Evolutionary conservation across 2,329 filamentous ascomycete genomes (phyloP).

Genomic region (Talaromyces sp.): DNA sequence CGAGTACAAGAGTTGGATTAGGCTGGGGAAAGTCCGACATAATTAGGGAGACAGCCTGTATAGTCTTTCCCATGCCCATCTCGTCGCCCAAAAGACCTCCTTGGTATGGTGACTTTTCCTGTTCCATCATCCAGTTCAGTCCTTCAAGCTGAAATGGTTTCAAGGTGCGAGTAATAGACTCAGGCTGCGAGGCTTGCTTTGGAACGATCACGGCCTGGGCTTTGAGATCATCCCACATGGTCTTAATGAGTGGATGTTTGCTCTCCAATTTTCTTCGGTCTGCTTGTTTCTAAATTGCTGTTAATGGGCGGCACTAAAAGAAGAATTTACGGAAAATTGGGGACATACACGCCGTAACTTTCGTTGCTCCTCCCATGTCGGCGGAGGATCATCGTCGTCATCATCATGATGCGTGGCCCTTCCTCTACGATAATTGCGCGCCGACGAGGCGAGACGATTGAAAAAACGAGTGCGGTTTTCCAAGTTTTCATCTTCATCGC

Average conservation of each 20-base stretch:
- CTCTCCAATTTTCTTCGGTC: slow-evolving; percentile 71
- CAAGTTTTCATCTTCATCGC: neutral
- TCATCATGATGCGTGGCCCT: slow-evolving; percentile 11
- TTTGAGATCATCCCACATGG: slow-evolving; percentile 82
- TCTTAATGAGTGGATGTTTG: slow-evolving; percentile 75
- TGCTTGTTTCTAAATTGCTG: slow-evolving; percentile 23
- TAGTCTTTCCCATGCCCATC: slow-evolving; percentile 99
- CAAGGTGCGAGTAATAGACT: slow-evolving; percentile 76
- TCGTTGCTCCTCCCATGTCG: slow-evolving; percentile 18
- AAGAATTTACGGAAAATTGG: slow-evolving; percentile 1
- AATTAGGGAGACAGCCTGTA: slow-evolving; percentile 94
- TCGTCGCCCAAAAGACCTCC: slow-evolving; percentile 93
- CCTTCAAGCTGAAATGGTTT: slow-evolving; percentile 95
- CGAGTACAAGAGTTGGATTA: slow-evolving; percentile 80
- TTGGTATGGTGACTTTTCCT: slow-evolving; percentile 83
- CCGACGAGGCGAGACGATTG: neutral
- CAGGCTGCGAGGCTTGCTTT: slow-evolving; percentile 69
- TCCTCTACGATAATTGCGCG: slow-evolving; percentile 4
- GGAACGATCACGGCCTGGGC: slow-evolving; percentile 67
- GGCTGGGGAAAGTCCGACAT: slow-evolving; percentile 95
- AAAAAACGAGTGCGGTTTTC: neutral
- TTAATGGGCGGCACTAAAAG: neutral
- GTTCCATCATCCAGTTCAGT: slow-evolving; percentile 88
- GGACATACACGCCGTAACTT: slow-evolving; percentile 33
- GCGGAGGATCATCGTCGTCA: slow-evolving; percentile 12